Base-by-base conservation (phyloP, 495 filamentous ascomycete species). In the Penicillium daleae region DNA sequence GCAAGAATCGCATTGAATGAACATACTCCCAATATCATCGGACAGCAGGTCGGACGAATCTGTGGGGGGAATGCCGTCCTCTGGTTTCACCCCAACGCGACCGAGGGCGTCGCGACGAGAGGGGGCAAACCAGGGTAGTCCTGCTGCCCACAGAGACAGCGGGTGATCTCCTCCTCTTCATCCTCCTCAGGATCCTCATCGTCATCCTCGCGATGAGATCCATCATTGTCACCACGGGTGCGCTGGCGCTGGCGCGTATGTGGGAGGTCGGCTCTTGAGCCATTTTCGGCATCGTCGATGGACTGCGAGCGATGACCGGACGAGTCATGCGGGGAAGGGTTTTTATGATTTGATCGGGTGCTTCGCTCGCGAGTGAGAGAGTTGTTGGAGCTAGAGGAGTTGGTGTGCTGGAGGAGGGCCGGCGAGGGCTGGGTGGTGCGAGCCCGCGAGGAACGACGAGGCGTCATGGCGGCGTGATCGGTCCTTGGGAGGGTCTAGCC, bases 1-100 rank as follows among this genome's bases (percentile, higher is more conserved):
- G 78, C 95, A 99, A 52, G 86, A 81, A 75, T 99, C 95, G 85
- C 95, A 99, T 80, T 98, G 95, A 62, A 99, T 93, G 74, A 97
- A 99, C 75, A 98, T 89, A 17, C 94, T 93, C 39, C 95, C 94
- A 52, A 91, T 81, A 50, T 97, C 94, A 68, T 98, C 93, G 29
- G 88, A 85, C 51, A 92, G 77, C 19, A 74, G 39, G 55, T 82
- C 78, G n/a, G 78, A 77, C 42, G 72, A 65, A 57, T 76, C 76
- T 21, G 71, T 61, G 42, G 76, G 61, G 19, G 69, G 59, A 57
- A 74, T 68, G 21, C 59, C 59, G 54, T 88, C 80, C 68, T 93
- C 90, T 56, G 86, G 80, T 63, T 88, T 85, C 62, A 87, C 80
- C 22, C 78, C 78, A 55, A 75, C 79, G 71, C 76, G 76, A 76